These are phyloP conservation scores for Striga hermonthica DNA, from an alignment of 305 asterid species.

Conservation along the genomic window DNA sequence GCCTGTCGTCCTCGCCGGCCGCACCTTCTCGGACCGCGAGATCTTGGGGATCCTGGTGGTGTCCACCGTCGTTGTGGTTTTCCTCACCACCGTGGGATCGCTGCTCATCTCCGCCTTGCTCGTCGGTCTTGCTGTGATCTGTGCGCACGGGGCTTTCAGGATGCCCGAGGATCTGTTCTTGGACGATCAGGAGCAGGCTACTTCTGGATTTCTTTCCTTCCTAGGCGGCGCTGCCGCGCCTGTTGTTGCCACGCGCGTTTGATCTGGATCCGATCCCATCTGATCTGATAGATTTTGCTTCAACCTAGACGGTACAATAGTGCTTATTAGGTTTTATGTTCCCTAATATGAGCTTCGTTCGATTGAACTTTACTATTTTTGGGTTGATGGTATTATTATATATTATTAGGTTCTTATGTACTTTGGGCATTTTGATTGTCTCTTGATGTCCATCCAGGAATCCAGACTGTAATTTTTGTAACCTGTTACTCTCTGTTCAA, in stretches of 20 bases:
- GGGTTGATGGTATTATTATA: background rate
- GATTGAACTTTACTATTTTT: conserved; percentile 30
- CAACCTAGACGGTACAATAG: conserved; percentile 29
- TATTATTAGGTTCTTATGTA: background rate
- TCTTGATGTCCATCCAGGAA: conserved; percentile 10
- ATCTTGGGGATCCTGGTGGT: conserved; percentile 51
- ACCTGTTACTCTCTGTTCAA: conserved; percentile 1
- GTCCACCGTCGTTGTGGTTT: conserved; percentile 52
- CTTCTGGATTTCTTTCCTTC: conserved; percentile 58
- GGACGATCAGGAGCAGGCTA: conserved; percentile 62
- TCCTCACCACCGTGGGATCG: conserved; percentile 65
- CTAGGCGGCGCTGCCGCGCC: conserved; percentile 62
- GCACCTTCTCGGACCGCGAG: conserved; percentile 61
- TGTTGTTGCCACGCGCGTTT: conserved; percentile 49
- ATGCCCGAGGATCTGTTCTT: conserved; percentile 67
- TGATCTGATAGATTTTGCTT: conserved; percentile 1
- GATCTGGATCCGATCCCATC: conserved; percentile 33
- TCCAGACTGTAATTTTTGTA: conserved; percentile 15
- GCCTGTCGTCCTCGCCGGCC: conserved; percentile 52
- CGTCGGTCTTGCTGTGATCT: conserved; percentile 58
- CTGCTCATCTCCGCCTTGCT: conserved; percentile 60
- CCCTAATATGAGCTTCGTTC: background rate
- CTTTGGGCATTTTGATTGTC: conserved; percentile 26
- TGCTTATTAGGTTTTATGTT: background rate
- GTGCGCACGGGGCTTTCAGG: conserved; percentile 62